Base-by-base conservation (phyloP, 2,329 filamentous ascomycete genomes). In the Alternaria sp. region DNA sequence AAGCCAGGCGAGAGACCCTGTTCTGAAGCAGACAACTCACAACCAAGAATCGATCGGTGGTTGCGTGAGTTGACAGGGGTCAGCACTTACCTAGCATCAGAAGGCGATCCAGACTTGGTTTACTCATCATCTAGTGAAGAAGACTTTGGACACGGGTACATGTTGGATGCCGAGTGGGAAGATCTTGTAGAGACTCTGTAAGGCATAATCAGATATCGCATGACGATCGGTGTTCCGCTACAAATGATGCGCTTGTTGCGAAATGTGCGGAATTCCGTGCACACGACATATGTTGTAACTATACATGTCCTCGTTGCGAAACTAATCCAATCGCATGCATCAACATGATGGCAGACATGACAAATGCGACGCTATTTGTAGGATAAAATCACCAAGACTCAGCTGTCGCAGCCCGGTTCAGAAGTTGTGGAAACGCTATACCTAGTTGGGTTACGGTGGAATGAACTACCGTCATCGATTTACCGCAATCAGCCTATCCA, bases 401-500 rank as follows among this genome's bases (percentile, higher is more conserved):
- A 43, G 45, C 55, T 11, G 19, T 13, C 55, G 12, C 43, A 49
- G 10, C 6, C 30, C 25, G 25, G 23, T 58, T 44, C 47, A 23
- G 54, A 52, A 46, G 47, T 36, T 40, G 47, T 50, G 54, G 53
- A 17, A 19, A 25, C 50, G 32, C 60, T 62, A 55, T 44, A n/a
- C 57, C 61, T 26, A 7, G 12, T 59, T 21, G 15, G 21, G 60
- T 21, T 26, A 50, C 52, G 15, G 55, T 25, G 25, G 40, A 47
- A 59, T 49, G 40, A 12, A 49, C 30, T 52, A 59, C 59, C 55
- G 59, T 56, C 62, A 65, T 65, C 60, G 62, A 62, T 65, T 19
- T 9, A 25, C 32, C 13, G 43, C 50, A 28, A 52, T 9, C 15
- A 25, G 28, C 58, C 58, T 61, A 57, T 58, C 47, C 23, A 30